Base-by-base conservation (phyloP, 2,329 filamentous ascomycete species). In the Apiospora arundinis region DNA sequence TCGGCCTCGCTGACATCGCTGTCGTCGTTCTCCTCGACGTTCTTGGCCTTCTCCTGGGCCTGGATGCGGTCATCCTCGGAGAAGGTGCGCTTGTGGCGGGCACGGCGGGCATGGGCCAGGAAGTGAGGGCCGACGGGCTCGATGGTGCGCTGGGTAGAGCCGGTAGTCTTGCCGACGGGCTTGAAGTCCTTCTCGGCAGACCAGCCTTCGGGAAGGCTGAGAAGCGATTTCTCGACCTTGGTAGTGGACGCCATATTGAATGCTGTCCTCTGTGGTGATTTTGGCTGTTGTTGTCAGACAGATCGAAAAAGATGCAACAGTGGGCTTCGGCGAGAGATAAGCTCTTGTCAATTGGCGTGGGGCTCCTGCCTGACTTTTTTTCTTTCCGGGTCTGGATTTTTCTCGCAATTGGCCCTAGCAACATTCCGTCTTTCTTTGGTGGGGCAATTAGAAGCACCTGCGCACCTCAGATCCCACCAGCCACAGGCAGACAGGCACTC, bases 21-120 rank as follows among this genome's bases (percentile, higher is more conserved):
- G 74, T 92, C 92, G 72, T 98, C 94, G 70, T 94, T 93, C 75
- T 96, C 93, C 84, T 98, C 95, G 70, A 97, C 91, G 84, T 97
- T 98, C 91, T 97, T 97, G 80, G 95, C 95, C 77, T 92, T 95
- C 83, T 97, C 92, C 84, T 97, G 93, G 67, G 96, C 96, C 86
- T 98, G 94, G 81, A 99, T 97, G 76, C 95, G 93, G 83, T 99
- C 96, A 84, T 99, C 96, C 85, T 99, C 95, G 79, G 94, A 97
- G 85, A 99, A 99, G 69, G 96, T 99, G 80, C 96, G 95, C 87
- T 97, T 94, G 85, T 98, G 95, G 75, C 95, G 93, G 84, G 95
- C 94, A 84, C 96, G 93, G 81, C 96, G 95, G 78, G 96, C 96
- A 84, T 98, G 95, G 77, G 96, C 96, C 76, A 99, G 92, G 88